Conservation (phyloP, 208 protist genomes). For the Willaertia magna region DNA sequence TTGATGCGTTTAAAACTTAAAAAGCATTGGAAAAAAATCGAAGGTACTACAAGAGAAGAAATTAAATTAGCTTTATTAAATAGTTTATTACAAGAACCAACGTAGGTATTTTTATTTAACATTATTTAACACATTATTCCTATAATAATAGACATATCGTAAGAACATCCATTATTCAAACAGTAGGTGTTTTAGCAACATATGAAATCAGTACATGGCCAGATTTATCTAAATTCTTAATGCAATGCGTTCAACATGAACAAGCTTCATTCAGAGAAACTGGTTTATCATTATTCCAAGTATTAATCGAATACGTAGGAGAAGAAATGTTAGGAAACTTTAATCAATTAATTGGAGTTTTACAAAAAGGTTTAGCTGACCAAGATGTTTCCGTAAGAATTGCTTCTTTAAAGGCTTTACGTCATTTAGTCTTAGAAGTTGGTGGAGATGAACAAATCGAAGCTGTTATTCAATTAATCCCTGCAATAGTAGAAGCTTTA, state of each 20-base stretch:
- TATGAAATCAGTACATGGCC: slow-evolving; percentile 18
- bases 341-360: background rate
- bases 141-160: background rate
- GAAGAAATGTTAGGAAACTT: background rate
- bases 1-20: slow-evolving; percentile 23
- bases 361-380: slow-evolving; percentile 6
- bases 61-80: slow-evolving; percentile 16
- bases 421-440: background rate
- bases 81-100: background rate
- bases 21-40: slow-evolving; percentile 16
- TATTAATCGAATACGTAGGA: background rate
- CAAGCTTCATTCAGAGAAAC: slow-evolving; percentile 10
- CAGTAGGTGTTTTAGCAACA: slow-evolving; percentile 11
- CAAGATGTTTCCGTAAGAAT: background rate
- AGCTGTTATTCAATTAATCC: background rate
- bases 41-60: background rate
- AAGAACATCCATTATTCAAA: slow-evolving; percentile 15
- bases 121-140: background rate
- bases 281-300: background rate
- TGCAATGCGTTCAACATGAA: background rate
- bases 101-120: background rate
- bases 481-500: slow-evolving; percentile 15
- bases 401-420: background rate
- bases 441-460: background rate
- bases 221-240: slow-evolving; percentile 19